Evolutionary conservation across 176 grass and related monocot genomes (phyloP), one percentile per base, ranked within the genome.

Genomic region (Bothriochloa decipiens): DNA sequence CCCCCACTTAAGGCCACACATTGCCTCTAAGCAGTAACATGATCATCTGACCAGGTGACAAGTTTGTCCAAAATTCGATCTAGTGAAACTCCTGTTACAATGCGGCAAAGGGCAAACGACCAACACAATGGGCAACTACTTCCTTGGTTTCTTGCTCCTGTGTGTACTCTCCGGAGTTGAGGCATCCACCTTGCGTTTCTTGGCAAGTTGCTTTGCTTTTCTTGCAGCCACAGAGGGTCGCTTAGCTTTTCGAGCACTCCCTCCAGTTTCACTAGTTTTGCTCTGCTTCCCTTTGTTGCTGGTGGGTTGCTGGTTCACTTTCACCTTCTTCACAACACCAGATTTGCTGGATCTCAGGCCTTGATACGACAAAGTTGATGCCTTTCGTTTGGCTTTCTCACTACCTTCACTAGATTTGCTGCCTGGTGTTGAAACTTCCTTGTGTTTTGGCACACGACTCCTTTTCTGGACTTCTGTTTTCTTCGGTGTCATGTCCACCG

Each of bases 171-270:
- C 10, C 2, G 42, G 42, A 45, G 11, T 45, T 45, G 2, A 45
- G 43, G 29, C 29, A 32, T 32, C 29, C 29, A 32, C 29, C 29
- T 2, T 42, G 40, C 1, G 40, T 1, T 47, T 50, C 15, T 50
- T 50, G 47, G 47, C 47, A 17, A 98, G 93, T 15, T 92, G 83
- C 71, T 92, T 99, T 0, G 70, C 81, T 72, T 99, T 99, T 80
- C 93, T 90, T 16, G 93, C 89, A 80, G 93, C 93, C 42, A 98
- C 96, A 42, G 93, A 78, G 12, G 96, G 96, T 7, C 93, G 86
- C 77, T 99, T 99, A 27, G 32, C 36, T 58, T 84, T 88, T 27
- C n/a, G 32, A 69, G 46, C 40, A 37, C 68, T 52, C 4, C 69
- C 53, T 55, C 82, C 79, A 2, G 22, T 39, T 46, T 82, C 80